Evolutionary conservation across 306 rosid genomes (phyloP).

Genomic region (Cicer chorassanicum): DNA sequence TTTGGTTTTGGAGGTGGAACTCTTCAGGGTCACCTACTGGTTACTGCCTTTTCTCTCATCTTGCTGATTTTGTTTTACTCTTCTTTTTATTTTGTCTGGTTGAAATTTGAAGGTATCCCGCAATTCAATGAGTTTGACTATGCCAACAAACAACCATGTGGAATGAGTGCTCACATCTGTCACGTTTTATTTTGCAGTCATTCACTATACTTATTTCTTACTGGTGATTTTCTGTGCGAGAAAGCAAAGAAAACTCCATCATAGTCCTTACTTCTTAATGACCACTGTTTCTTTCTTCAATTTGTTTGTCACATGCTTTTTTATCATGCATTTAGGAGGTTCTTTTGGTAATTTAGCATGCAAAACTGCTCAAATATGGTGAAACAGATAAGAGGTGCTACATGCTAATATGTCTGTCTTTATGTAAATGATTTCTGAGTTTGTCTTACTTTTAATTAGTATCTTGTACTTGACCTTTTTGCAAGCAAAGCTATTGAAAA

Average conservation of each 20-base stretch:
- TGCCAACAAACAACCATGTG: background rate
- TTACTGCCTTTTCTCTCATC: slow-evolving; percentile 47
- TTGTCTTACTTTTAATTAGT: slow-evolving; percentile 32
- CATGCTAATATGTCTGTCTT: slow-evolving; percentile 18
- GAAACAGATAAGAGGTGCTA: too few relatives aligned
- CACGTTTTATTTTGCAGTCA: background rate
- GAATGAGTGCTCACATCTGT: background rate
- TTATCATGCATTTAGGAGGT: background rate
- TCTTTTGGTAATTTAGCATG: background rate
- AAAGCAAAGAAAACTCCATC: background rate
- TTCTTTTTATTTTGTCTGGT: background rate
- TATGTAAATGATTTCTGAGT: slow-evolving; percentile 28
- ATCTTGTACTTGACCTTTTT: slow-evolving; percentile 31
- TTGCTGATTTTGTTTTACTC: slow-evolving; percentile 16
- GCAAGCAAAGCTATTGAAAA: slow-evolving; percentile 7
- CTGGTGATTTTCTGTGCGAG: background rate
- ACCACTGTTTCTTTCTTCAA: background rate
- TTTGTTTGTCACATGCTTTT: slow-evolving; percentile 14
- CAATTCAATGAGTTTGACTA: background rate
- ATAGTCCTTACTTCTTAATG: slow-evolving; percentile 8
- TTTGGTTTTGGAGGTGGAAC: slow-evolving; percentile 94
- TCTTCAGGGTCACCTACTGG: slow-evolving; percentile 93
- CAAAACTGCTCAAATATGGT: too few relatives aligned
- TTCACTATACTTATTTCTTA: background rate
- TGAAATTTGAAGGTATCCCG: slow-evolving; percentile 11